Base-by-base conservation (phyloP, 2,329 filamentous ascomycete species). In the Escovopsis weberi region DNA sequence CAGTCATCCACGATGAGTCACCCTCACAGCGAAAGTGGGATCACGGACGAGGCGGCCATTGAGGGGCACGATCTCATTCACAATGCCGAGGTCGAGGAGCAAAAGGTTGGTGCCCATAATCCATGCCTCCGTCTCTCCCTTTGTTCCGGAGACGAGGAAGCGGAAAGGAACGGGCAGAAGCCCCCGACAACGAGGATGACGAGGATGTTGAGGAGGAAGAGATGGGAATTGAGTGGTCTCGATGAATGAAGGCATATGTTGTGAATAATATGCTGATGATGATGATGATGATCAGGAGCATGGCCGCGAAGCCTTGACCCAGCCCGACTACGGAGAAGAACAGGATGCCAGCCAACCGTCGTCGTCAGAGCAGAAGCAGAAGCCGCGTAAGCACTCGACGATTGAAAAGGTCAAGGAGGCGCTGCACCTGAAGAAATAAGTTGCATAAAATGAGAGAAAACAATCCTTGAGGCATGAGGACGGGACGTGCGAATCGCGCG, bases 11-110 rank as follows among this genome's bases (percentile, higher is more conserved):
- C 34, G n/a, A 46, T 44, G 44, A 43, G 28, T 10, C 28, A 30
- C 10, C 28, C 28, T 6, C 28, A 30, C 19, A 36, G 30, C 12
- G 12, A 35, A 2, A 37, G 43, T 12, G 55, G 55, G 18, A 51
- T 58, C 37, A 45, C 51, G 0, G 58, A 60, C 34, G 55, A 59
- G 48, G 53, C 51, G 23, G 59, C 58, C 12, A 41, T 54, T 6
- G 58, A 59, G 42, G 44, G 45, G 6, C 59, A 61, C 38, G 59
- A 61, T 15, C 51, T 61, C 37, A 61, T 61, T 15, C 57, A 61
- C 39, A 42, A 51, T 4, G 59, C 58, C 28, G 59, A 61, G 40
- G n/a, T 52, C 1, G 57, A 60, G 38, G 58, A 60, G 41, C 58
- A 60, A 40, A 52, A 50, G 39, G 43, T 15, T 15, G 15, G 15